Conservation (phyloP, 305 asterid genomes). For the Solanum hybrid region DNA sequence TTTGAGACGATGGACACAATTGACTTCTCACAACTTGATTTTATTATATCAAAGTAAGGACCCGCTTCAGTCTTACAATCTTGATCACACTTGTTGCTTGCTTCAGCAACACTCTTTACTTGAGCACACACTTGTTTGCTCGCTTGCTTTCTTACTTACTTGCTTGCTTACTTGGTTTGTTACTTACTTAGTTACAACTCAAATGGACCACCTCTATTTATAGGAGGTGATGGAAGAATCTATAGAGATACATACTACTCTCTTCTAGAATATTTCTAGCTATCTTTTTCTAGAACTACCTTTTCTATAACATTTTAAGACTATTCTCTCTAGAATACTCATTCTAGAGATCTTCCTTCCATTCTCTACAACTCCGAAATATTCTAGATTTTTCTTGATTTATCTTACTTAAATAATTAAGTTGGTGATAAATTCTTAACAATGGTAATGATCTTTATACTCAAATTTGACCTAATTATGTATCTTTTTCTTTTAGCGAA, state of each 20-base stretch:
- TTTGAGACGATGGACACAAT: not conserved
- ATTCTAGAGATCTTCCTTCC: not conserved
- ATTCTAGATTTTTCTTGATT: not conserved
- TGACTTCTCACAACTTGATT: not conserved
- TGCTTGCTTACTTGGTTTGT: not conserved
- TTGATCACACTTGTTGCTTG: not conserved
- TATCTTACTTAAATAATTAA: not conserved
- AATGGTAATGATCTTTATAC: conserved; percentile 55
- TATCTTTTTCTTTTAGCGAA: not conserved
- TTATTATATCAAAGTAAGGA: not conserved
- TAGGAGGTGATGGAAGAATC: not conserved
- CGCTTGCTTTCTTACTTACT: not conserved
- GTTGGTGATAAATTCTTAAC: not conserved
- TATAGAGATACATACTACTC: not conserved
- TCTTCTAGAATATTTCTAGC: not conserved
- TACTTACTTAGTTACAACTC: no score
- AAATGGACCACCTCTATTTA: not conserved
- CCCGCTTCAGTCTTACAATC: not conserved
- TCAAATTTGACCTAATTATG: conserved; percentile 1
- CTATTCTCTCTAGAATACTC: not conserved
- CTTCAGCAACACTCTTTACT: not conserved
- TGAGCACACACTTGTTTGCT: not conserved
- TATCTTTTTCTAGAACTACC: not conserved
- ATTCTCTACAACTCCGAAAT: not conserved
- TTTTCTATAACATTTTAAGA: not conserved